Conservation (phyloP, 805 yeast genomes). For the Jamesozyma hellenica region DNA sequence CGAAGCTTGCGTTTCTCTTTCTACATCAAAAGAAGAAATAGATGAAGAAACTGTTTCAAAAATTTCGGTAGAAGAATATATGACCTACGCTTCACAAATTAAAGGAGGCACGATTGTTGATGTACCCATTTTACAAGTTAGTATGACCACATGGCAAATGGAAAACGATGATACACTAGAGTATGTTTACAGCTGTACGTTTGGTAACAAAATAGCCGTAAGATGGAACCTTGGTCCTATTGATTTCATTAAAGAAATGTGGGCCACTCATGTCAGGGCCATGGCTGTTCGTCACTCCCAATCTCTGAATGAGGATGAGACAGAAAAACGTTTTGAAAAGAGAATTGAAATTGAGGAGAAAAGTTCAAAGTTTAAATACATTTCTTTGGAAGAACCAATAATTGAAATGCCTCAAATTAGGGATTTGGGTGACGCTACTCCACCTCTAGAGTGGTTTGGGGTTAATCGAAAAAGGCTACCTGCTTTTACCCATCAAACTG, state of each 20-base stretch:
- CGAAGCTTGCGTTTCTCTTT: slow-evolving; percentile 57
- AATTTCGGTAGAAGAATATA: slow-evolving; percentile 45
- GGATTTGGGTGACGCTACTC: slow-evolving; percentile 94
- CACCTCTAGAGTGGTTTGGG: slow-evolving; percentile 98
- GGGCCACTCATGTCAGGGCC: slow-evolving; percentile 74
- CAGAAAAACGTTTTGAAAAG: slow-evolving; percentile 30
- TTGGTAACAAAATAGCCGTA: slow-evolving; percentile 84
- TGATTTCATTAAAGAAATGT: slow-evolving; percentile 84
- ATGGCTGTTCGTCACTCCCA: slow-evolving; percentile 49
- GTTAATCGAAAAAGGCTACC: slow-evolving; percentile 81
- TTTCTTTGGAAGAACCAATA: slow-evolving; percentile 60
- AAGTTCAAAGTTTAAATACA: slow-evolving; percentile 36
- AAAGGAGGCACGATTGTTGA: slow-evolving; percentile 71
- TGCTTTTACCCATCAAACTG: slow-evolving; percentile 70
- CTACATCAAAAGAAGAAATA: slow-evolving; percentile 43
- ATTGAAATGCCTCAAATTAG: slow-evolving; percentile 83
- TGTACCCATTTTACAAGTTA: slow-evolving; percentile 64
- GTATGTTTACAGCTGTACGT: slow-evolving; percentile 57
- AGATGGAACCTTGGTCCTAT: slow-evolving; percentile 92
- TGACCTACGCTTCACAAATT: slow-evolving; percentile 45
- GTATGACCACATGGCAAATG: slow-evolving; percentile 67
- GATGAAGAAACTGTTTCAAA: slow-evolving; percentile 39
- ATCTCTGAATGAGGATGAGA: slow-evolving; percentile 12
- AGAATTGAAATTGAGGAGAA: slow-evolving; percentile 36
- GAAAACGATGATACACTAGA: slow-evolving; percentile 45